phyloP scores from a whole-genome alignment of 2,329 filamentous ascomycete species.

The Cadophora malorum region DNA sequence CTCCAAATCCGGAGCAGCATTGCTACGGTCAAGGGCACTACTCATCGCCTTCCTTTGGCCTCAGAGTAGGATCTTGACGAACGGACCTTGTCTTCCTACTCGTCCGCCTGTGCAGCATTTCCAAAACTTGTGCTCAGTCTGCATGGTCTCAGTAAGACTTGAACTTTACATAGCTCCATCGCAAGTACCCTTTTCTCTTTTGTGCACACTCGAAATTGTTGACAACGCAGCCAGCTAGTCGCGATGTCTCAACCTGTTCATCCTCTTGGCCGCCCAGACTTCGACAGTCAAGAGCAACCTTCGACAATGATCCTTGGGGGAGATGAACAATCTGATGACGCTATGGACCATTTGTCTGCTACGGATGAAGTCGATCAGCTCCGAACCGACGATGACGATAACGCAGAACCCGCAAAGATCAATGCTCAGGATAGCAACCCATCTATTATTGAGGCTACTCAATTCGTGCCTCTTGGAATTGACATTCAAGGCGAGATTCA shows the following conservation, averaged over 20 bases:
- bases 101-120: background rate
- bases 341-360: background rate
- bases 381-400: background rate
- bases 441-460: conserved; percentile 35
- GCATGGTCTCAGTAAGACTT: background rate
- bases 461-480: conserved; percentile 35
- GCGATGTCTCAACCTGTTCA: background rate
- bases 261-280: background rate
- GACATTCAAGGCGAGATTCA: conserved; percentile 32
- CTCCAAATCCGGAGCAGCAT: no score
- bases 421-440: conserved; percentile 25
- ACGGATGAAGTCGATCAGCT: background rate
- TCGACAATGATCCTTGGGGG: background rate
- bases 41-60: no score
- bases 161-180: background rate
- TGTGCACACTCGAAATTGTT: background rate
- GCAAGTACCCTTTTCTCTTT: background rate
- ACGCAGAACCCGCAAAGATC: background rate
- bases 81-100: background rate
- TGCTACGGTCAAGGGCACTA: no score
- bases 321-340: background rate
- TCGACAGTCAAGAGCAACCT: background rate
- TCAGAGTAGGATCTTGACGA: background rate
- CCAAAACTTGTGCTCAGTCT: background rate
- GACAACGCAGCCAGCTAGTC: background rate